Base-by-base conservation (phyloP, 2,329 filamentous ascomycete species). In the Colletotrichum trifolii region DNA sequence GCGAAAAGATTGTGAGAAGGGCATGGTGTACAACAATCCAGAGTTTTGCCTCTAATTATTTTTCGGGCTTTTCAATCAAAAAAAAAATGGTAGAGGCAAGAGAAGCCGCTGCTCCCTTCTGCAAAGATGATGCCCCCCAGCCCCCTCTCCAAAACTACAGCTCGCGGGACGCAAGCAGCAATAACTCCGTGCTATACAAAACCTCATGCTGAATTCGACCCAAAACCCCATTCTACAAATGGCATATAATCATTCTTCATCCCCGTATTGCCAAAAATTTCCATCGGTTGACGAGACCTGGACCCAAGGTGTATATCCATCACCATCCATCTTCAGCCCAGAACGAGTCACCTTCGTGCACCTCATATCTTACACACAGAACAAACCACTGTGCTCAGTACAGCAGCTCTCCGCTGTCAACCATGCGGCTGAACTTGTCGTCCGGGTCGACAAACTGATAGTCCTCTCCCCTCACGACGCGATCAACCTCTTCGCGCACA, bases 401-500 rank as follows among this genome's bases (percentile, higher is more conserved):
- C 60, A 81, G 67, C 68, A 83, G 54, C 67, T 79, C 77, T 1
- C 80, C 81, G 2, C 69, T 76, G 46, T 72, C 71, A 11, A 81
- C 77, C 79, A 83, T 78, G 8, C 42, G 45, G 64, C 75, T 76
- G 67, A 83, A 84, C 43, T 72, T 66, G 56, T 84, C 82, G 5
- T 77, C 56, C 1, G 82, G 82, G 72, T 83, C 78, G 33, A 71
- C 68, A 67, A 84, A 84, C 34, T 63, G 67, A 62, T 83, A 84
- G 2, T 56, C 57, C 53, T 76, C 73, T 0, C 81, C 81, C 6
- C 81, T 73, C 4, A 79, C 76, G 1, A 88, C 83, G 9, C 83
- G 79, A 68, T 88, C 85, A 1, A 87, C 77, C 73, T 87, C 83
- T 70, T 84, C 80, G 36, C 82, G 72, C 8, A 89, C 78, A 54